Evolutionary conservation across 2,329 filamentous ascomycete genomes (phyloP).

Genomic region (Ophiocordyceps robertsii): DNA sequence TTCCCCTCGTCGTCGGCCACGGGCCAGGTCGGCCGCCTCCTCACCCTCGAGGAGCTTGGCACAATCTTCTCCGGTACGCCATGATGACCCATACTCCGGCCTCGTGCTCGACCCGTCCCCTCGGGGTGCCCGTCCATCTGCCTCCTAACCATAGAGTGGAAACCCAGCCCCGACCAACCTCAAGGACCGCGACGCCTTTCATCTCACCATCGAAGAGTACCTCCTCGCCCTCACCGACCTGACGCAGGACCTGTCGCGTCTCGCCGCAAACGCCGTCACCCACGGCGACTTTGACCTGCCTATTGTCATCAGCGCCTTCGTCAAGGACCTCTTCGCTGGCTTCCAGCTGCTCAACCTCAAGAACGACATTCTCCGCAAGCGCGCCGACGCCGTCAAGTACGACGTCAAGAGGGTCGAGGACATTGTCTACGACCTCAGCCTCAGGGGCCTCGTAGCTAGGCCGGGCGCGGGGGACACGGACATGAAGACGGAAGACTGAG

Average conservation of each 20-base stretch:
- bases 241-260: slow-evolving; percentile 77
- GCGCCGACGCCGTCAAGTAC: slow-evolving; percentile 92
- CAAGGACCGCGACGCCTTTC: slow-evolving; percentile 81
- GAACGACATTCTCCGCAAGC: slow-evolving; percentile 80
- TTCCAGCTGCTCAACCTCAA: slow-evolving; percentile 97
- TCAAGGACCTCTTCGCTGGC: slow-evolving; percentile 89
- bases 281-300: slow-evolving; percentile 78
- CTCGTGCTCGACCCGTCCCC: too few species aligned
- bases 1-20: slow-evolving; percentile 25
- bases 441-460: slow-evolving; percentile 65
- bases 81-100: too few species aligned
- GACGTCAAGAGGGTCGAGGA: slow-evolving; percentile 97
- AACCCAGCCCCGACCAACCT: slow-evolving; percentile 72
- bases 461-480: slow-evolving; percentile 16
- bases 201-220: slow-evolving; percentile 95
- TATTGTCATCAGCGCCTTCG: slow-evolving; percentile 76
- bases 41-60: slow-evolving; percentile 83
- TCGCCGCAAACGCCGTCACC: slow-evolving; percentile 85
- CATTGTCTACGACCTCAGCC: slow-evolving; percentile 86
- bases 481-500: too few species aligned
- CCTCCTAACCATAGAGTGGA: not conserved
- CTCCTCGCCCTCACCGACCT: slow-evolving; percentile 76
- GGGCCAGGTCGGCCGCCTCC: slow-evolving; percentile 48
- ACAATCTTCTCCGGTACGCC: slow-evolving; percentile 49
- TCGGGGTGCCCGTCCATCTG: not conserved